Conservation (phyloP, 2,329 filamentous ascomycete species). For the Aspergillus sp. region DNA sequence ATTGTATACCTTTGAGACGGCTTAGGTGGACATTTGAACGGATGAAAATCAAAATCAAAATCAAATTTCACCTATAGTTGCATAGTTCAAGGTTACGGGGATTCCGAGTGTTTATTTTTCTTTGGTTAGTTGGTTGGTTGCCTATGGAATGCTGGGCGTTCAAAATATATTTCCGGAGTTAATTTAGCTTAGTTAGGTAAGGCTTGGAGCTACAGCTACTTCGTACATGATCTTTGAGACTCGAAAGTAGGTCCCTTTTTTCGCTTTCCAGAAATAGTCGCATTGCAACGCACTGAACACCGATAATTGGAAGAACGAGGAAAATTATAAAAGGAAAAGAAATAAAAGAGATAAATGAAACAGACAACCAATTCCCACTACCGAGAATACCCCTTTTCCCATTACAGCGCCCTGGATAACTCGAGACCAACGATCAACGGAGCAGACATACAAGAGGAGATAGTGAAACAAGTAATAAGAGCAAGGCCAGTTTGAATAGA, state of each 20-base stretch:
- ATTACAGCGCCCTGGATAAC: slow-evolving; percentile 41
- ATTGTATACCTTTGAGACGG: too few relatives aligned
- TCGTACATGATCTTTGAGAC: background rate
- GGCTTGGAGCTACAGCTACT: background rate
- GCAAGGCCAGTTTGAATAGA: slow-evolving; percentile 11
- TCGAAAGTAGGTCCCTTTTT: background rate
- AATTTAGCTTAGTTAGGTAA: background rate
- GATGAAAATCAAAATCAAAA: too few relatives aligned
- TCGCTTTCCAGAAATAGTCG: background rate
- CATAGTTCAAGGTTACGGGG: too few relatives aligned
- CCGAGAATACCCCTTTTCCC: slow-evolving; percentile 38
- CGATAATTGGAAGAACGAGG: slow-evolving; percentile 4
- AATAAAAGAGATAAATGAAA: slow-evolving; percentile 8
- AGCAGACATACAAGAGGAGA: slow-evolving; percentile 15
- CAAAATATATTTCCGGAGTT: background rate
- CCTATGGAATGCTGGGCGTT: background rate
- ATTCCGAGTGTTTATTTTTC: background rate
- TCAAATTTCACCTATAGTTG: too few relatives aligned
- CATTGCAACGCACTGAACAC: slow-evolving; percentile 13
- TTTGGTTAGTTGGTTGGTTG: background rate
- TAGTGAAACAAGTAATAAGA: slow-evolving; percentile 18
- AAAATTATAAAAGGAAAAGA: slow-evolving; percentile 6
- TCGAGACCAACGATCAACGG: slow-evolving; percentile 26
- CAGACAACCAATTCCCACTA: slow-evolving; percentile 29
- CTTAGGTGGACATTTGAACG: too few relatives aligned